Conservation (phyloP, 768 basidiomycete genomes). For the Cystofilobasidium capitatum region DNA sequence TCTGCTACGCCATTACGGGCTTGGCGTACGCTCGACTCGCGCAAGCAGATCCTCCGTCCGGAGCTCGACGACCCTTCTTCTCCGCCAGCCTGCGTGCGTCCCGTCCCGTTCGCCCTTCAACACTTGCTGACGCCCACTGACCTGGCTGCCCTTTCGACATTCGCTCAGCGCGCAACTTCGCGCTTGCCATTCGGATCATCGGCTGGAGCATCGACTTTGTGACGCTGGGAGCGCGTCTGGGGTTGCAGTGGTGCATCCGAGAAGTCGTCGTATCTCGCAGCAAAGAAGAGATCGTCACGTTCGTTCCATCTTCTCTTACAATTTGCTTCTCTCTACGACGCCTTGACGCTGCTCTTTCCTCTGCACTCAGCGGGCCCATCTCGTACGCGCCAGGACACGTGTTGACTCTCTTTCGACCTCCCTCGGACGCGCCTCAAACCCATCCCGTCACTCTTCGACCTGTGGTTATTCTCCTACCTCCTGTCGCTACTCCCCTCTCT, state of each 20-base stretch:
- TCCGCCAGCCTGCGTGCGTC: slow-evolving; percentile 9
- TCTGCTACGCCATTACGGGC: slow-evolving; percentile 10
- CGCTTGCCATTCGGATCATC: background rate
- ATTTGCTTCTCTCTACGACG: background rate
- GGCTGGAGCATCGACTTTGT: slow-evolving; percentile 1
- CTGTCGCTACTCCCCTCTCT: slow-evolving; percentile 1
- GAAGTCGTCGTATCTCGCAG: background rate
- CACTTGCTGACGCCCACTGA: background rate
- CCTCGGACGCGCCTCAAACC: background rate
- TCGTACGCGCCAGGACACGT: background rate
- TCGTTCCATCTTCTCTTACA: background rate
- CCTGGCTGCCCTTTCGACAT: background rate
- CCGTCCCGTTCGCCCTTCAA: background rate
- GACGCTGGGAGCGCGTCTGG: background rate
- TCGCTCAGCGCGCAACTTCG: slow-evolving; percentile 16
- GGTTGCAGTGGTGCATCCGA: slow-evolving; percentile 10
- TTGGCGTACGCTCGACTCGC: slow-evolving; percentile 9
- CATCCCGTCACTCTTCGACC: background rate
- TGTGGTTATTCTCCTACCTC: slow-evolving; percentile 13
- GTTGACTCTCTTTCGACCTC: slow-evolving; percentile 9
- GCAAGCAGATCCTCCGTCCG: slow-evolving; percentile 12
- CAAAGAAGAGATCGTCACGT: slow-evolving; percentile 17
- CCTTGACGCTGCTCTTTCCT: background rate
- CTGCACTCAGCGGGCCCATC: slow-evolving; percentile 3
- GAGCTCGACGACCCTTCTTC: slow-evolving; percentile 4